Evolutionary conservation across 441 rosid genomes (phyloP).

Genomic region (Melianthus villosus): DNA sequence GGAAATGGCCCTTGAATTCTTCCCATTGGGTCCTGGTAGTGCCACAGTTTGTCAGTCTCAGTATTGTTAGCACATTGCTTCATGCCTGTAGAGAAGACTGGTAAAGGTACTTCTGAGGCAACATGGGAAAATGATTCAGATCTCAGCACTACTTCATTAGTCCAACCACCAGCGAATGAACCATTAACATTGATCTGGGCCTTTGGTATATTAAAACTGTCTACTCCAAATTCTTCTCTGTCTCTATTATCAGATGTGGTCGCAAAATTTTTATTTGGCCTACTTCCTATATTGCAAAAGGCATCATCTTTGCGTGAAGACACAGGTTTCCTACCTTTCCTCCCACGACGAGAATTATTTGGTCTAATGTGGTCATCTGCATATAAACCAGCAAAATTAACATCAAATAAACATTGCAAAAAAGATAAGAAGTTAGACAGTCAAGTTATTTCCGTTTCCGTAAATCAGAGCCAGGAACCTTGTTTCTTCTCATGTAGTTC

Average conservation of each 20-base stretch:
- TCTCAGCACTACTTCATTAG: constrained; percentile 12
- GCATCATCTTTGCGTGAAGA: constrained; percentile 16
- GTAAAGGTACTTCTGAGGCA: constrained; percentile 16
- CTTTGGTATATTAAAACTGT: constrained; percentile 14
- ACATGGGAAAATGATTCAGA: constrained; percentile 20
- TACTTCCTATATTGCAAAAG: constrained; percentile 21
- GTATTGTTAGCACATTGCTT: constrained; percentile 24
- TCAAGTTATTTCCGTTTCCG: constrained; percentile 4
- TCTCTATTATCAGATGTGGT: constrained; percentile 18
- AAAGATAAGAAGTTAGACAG: constrained; percentile 11
- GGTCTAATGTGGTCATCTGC: constrained; percentile 29
- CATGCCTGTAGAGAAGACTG: constrained; percentile 23
- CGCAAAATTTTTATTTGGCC: constrained; percentile 17
- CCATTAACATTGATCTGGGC: constrained; percentile 18
- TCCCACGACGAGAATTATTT: constrained; percentile 16
- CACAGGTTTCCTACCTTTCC: constrained; percentile 19
- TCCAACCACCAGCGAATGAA: constrained; percentile 11
- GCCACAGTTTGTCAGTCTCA: constrained; percentile 58
- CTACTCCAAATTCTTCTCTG: constrained; percentile 14
- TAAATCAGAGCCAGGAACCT: constrained; percentile 22
- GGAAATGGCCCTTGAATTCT: constrained; percentile 86
- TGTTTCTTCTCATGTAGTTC: constrained; percentile 28
- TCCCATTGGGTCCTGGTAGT: constrained; percentile 73
- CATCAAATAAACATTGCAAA: constrained; percentile 2
- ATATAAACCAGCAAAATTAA: constrained; percentile 9